Conservation (phyloP, 192 early-diverging fungal genomes). For the Pecoramyces ruminantium region DNA sequence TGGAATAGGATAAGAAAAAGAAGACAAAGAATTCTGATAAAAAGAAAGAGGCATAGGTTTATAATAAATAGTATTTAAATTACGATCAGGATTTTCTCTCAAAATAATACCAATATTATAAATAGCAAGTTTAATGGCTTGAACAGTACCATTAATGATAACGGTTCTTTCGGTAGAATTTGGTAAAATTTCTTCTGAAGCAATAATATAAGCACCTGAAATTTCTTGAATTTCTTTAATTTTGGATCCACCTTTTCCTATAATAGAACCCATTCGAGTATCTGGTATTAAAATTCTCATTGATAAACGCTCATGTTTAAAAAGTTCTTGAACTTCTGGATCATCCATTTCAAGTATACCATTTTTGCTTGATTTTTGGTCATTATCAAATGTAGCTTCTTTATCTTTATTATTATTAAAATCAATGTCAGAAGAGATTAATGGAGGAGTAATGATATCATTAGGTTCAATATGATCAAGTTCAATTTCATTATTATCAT, state of each 20-base stretch:
- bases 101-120: constrained; percentile 1
- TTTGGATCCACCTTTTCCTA: background rate
- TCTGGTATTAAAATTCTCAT: constrained; percentile 69
- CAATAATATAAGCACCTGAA: background rate
- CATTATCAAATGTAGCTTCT: no score
- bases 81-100: background rate
- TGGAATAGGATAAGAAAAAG: background rate
- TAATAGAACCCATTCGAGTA: constrained; percentile 40
- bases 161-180: background rate
- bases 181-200: background rate
- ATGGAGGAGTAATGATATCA: no score
- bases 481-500: no score
- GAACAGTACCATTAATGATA: background rate
- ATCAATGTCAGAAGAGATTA: no score
- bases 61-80: background rate
- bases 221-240: background rate
- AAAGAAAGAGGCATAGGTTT: background rate
- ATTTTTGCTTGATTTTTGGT: background rate
- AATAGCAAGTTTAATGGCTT: background rate
- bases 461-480: no score
- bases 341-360: background rate
- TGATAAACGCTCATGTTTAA: background rate
- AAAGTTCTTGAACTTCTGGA: background rate
- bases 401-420: no score
- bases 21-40: background rate